A percentile compares a stretch with the other conserved stretches of the same genome.
Evolutionary conservation across 805 yeast species (phyloP).

Genomic region (Cyberlindnera americana): DNA sequence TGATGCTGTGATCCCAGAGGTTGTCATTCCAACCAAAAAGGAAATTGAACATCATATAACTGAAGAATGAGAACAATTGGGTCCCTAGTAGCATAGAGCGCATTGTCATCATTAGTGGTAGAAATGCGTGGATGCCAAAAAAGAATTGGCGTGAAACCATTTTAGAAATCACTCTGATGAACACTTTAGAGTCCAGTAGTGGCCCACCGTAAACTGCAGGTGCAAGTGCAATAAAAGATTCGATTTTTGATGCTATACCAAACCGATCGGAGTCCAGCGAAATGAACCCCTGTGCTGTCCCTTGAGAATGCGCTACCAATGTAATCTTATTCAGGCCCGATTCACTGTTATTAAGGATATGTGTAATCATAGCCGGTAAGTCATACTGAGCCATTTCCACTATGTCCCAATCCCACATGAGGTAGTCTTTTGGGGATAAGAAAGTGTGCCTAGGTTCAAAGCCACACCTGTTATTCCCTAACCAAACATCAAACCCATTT

Average conservation of each 20-base stretch:
- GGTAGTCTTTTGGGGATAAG: constrained; percentile 38
- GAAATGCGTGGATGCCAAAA: constrained; percentile 76
- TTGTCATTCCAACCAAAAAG: constrained; percentile 83
- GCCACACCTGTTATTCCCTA: constrained; percentile 89
- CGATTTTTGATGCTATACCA: constrained; percentile 50
- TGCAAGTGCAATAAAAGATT: constrained; percentile 71
- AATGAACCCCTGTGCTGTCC: constrained; percentile 81
- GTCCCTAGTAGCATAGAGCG: constrained; percentile 47
- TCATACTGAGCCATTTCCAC: constrained; percentile 79
- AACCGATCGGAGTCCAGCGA: constrained; percentile 53
- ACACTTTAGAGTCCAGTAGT: constrained; percentile 56
- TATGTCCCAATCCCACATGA: constrained; percentile 94
- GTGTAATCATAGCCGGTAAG: constrained; percentile 66
- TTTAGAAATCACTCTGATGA: constrained; percentile 58
- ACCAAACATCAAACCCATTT: constrained; percentile 81
- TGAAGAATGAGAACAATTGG: constrained; percentile 55
- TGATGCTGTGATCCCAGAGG: constrained; percentile 65
- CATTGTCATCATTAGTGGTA: constrained; percentile 67
- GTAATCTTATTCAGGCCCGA: constrained; percentile 43
- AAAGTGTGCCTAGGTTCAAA: constrained; percentile 65
- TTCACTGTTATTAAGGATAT: constrained; percentile 42
- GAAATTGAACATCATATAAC: constrained; percentile 82
- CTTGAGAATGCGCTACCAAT: constrained; percentile 86
- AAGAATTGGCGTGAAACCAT: constrained; percentile 46
- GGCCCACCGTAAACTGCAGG: constrained; percentile 93